Conservation (phyloP, 441 rosid species). For the Dalechampia spathulata region DNA sequence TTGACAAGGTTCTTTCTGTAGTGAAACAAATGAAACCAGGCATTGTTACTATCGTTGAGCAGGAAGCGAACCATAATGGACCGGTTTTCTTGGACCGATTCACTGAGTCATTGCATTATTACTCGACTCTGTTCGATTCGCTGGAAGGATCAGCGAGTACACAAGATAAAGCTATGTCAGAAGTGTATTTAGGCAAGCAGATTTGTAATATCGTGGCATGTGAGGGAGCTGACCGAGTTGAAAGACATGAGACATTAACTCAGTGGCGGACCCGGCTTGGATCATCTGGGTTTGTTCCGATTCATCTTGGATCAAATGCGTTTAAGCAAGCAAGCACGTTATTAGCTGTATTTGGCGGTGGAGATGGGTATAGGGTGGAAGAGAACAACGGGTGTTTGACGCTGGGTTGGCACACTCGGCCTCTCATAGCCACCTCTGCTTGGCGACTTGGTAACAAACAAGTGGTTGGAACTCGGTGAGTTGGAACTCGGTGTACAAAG, state of each 20-base stretch:
- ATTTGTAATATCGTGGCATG: slow-evolving; percentile 65
- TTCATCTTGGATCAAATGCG: slow-evolving; percentile 73
- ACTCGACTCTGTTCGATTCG: slow-evolving; percentile 77
- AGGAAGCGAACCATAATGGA: slow-evolving; percentile 79
- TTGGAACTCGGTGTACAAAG: no score
- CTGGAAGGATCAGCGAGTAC: slow-evolving; percentile 48
- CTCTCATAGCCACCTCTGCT: slow-evolving; percentile 81
- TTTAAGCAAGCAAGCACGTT: slow-evolving; percentile 85
- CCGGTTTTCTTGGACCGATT: slow-evolving; percentile 73
- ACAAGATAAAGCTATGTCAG: slow-evolving; percentile 36
- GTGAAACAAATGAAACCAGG: slow-evolving; percentile 62
- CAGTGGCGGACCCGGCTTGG: slow-evolving; percentile 61
- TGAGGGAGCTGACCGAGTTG: no score
- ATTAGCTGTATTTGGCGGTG: slow-evolving; percentile 59
- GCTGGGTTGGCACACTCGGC: slow-evolving; percentile 91
- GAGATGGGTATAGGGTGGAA: slow-evolving; percentile 82
- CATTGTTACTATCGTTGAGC: slow-evolving; percentile 76
- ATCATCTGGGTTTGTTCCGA: slow-evolving; percentile 58
- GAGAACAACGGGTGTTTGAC: slow-evolving; percentile 75
- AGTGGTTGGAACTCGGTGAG: not conserved
- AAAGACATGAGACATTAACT: slow-evolving; percentile 59
- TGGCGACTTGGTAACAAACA: slow-evolving; percentile 42
- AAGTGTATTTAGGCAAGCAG: slow-evolving; percentile 59
- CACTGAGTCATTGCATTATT: slow-evolving; percentile 61
- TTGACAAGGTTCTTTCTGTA: slow-evolving; percentile 53